Evolutionary conservation across 108 stramenopile genomes (phyloP).

Genomic region (Conticribra guillardii): DNA sequence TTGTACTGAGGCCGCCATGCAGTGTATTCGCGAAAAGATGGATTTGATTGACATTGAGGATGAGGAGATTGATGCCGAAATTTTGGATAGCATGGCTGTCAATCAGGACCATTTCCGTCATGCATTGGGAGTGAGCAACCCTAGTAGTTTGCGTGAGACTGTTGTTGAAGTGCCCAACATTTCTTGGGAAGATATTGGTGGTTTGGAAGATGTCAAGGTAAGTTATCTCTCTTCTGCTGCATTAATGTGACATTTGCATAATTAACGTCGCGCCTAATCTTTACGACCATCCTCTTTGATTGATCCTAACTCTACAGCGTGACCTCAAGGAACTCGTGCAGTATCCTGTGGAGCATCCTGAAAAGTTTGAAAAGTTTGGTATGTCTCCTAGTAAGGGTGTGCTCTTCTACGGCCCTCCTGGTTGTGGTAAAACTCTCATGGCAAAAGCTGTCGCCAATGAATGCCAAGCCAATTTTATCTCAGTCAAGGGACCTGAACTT

Average conservation of each 20-base stretch:
- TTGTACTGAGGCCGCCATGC: conserved; percentile 99
- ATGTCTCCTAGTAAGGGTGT: conserved; percentile 98
- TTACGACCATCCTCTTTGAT: conserved; percentile 28
- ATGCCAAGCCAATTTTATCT: conserved; percentile 99
- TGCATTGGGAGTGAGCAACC: conserved; percentile 96
- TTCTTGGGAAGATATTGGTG: conserved; percentile 99
- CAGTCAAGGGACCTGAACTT: conserved; percentile 99
- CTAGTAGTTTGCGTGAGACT: conserved; percentile 97
- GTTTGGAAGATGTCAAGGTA: conserved; percentile 97
- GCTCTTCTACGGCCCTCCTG: conserved; percentile 99
- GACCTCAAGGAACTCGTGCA: conserved; percentile 99
- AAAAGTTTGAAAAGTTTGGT: conserved; percentile 99
- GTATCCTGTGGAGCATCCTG: conserved; percentile 99
- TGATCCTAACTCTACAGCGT: conserved; percentile 61
- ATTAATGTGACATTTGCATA: not conserved
- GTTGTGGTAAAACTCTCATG: conserved; percentile 99
- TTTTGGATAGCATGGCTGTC: conserved; percentile 98
- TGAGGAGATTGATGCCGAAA: conserved; percentile 99
- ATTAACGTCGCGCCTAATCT: not conserved
- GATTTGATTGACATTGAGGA: conserved; percentile 99
- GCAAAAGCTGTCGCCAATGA: conserved; percentile 99
- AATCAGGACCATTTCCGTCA: conserved; percentile 99
- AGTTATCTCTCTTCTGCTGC: conserved; percentile 10
- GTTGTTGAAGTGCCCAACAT: conserved; percentile 99
- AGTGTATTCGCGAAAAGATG: conserved; percentile 99